A percentile compares a stretch with the other conserved stretches of the same genome.
phyloP scores from a whole-genome alignment of 805 yeast species.

The Torulaspora maleeae region DNA sequence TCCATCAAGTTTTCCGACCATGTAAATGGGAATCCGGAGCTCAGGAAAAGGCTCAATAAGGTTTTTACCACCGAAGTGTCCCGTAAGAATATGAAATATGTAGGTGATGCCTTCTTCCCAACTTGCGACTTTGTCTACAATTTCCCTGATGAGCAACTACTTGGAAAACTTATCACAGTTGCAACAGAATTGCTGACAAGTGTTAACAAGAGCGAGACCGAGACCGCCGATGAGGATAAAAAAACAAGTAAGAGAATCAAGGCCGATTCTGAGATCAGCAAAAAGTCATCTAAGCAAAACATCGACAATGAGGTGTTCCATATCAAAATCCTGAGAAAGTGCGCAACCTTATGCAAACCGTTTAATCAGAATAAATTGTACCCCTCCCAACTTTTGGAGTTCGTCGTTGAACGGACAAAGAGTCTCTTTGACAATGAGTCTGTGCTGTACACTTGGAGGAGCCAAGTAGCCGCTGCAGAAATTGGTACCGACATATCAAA shows the following conservation, averaged over 20 bases:
- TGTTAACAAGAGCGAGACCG: constrained; percentile 37
- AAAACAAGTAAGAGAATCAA: constrained; percentile 24
- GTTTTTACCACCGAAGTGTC: constrained; percentile 56
- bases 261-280: constrained; percentile 32
- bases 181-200: constrained; percentile 39
- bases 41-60: constrained; percentile 40
- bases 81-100: constrained; percentile 63
- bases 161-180: constrained; percentile 30
- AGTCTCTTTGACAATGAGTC: constrained; percentile 29
- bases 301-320: constrained; percentile 48
- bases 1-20: constrained; percentile 43
- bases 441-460: constrained; percentile 53
- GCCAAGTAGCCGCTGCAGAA: constrained; percentile 46
- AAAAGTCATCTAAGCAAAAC: constrained; percentile 40
- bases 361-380: constrained; percentile 19
- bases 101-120: constrained; percentile 47
- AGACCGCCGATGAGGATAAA: constrained; percentile 23
- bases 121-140: constrained; percentile 47
- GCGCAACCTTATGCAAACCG: constrained; percentile 35
- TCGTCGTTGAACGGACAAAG: constrained; percentile 31
- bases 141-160: constrained; percentile 29
- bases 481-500: constrained; percentile 31
- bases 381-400: constrained; percentile 22
- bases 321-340: constrained; percentile 36
- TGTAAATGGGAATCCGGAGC: constrained; percentile 30